Percentiles rank a stretch among this genome's conserved stretches.
phyloP scores from a whole-genome alignment of 75 land plant genomes.

The Adiantum capillusveneris region DNA sequence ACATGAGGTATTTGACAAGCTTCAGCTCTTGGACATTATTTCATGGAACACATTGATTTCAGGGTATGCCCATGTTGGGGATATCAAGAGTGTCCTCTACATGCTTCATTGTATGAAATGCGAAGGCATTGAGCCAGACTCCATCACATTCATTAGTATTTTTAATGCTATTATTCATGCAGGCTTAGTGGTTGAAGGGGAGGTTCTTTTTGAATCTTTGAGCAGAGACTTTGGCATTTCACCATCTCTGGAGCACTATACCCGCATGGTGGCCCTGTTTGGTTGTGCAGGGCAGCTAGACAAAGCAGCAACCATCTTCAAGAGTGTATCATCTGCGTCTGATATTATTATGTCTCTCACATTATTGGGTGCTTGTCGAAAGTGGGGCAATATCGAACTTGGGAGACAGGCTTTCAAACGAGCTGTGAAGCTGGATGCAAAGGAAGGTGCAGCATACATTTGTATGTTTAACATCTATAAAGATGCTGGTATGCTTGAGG shows the following conservation, averaged over 20 bases:
- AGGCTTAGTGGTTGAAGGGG: conserved; percentile 8
- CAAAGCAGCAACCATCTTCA: conserved; percentile 1
- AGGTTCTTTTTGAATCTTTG: conserved; percentile 4
- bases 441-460: background rate
- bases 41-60: conserved; percentile 19
- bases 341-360: background rate
- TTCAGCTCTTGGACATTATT: background rate
- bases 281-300: conserved; percentile 16
- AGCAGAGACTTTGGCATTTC: background rate
- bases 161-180: conserved; percentile 7
- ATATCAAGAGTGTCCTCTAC: conserved; percentile 6
- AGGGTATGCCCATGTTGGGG: conserved; percentile 10
- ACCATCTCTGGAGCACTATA: conserved; percentile 7
- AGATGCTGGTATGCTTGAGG: background rate
- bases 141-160: conserved; percentile 2
- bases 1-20: conserved; percentile 4
- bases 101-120: conserved; percentile 7
- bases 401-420: conserved; percentile 2
- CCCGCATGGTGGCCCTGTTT: conserved; percentile 15
- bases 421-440: background rate
- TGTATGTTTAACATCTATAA: background rate
- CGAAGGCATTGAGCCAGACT: conserved; percentile 2
- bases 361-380: conserved; percentile 1
- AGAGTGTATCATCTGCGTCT: background rate
- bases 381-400: background rate